Evolutionary conservation across 2,329 filamentous ascomycete genomes (phyloP), one percentile per base, ranked within the genome.

Genomic region (Diaporthe velutina): DNA sequence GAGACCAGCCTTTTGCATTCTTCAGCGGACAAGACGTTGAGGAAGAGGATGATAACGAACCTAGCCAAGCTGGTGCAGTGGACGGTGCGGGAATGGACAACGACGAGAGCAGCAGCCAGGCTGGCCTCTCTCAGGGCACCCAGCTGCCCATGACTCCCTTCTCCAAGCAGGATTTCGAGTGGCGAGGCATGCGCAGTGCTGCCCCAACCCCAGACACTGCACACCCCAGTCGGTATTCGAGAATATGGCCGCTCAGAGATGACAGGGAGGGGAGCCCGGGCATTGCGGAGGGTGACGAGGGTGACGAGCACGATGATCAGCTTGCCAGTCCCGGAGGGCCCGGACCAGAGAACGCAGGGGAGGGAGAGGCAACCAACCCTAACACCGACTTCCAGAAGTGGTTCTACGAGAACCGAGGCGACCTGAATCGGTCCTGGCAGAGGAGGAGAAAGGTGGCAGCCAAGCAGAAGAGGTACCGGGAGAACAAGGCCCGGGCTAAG

Each of bases 181-280:
- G 88, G 84, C 90, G 95, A 76, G 90, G 90, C 68, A 81, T 94
- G n/a, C 90, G 97, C 73, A 98, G 95, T 81, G 95, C 95, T 8
- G 97, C 97, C 3, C 97, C 97, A 0, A 99, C 97, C 0, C 97
- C 97, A 0, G 97, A 99, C 81, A 98, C 97, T 0, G 95, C 95
- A 2, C 92, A 95, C 75, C 92, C 94, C 2, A 91, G 88, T 54
- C 90, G 91, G 38, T 88, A 86, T 73, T 92, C 93, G 80, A 86
- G 88, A 77, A 87, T 93, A 35, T 92, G 90, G 88, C 83, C 88
- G 54, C 84, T 82, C 35, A 83, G 84, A 3, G 84, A 85, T n/a
- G 83, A 83, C 1, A 85, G 87, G 15, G 85, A 85, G 55, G 85
- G 12, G 2, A 68, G 86, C 1, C 85, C 87, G 12, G 83, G 86